These are phyloP conservation scores for Dipodascus albidus DNA, from an alignment of 805 yeast species.

Conservation along the genomic window DNA sequence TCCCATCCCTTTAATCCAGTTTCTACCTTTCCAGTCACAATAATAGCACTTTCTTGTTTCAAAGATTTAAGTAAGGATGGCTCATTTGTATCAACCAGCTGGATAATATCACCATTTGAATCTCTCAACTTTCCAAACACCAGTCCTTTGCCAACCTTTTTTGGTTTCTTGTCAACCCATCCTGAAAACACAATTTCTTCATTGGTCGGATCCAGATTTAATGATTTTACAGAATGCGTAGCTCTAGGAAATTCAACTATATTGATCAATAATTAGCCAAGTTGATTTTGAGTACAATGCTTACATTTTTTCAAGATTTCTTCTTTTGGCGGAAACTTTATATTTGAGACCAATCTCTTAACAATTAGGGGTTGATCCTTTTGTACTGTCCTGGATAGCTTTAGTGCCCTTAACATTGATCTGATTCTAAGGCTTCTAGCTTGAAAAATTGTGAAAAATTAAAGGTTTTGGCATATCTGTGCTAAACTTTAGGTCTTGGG, in stretches of 20 bases:
- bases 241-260: conserved; percentile 16
- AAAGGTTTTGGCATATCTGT: conserved; percentile 2
- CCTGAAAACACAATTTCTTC: conserved; percentile 46
- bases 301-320: conserved; percentile 1
- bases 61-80: conserved; percentile 32
- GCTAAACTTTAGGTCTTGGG: background rate
- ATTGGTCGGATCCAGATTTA: conserved; percentile 4
- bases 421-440: too few species aligned
- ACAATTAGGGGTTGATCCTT: background rate
- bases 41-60: conserved; percentile 67
- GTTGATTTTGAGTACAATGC: background rate
- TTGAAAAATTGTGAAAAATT: conserved; percentile 5
- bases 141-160: conserved; percentile 49
- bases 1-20: conserved; percentile 37
- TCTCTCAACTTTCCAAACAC: conserved; percentile 73
- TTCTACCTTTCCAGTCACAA: conserved; percentile 46
- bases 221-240: conserved; percentile 14
- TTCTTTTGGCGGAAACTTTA: background rate
- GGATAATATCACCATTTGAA: conserved; percentile 51
- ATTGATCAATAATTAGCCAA: background rate
- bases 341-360: background rate
- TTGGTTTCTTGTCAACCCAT: conserved; percentile 71
- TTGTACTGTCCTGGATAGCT: too few species aligned
- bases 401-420: conserved; percentile 1
- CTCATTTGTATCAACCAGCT: conserved; percentile 36